Evolutionary conservation across 345 rosid genomes (phyloP).

Genomic region (Camelina laxa): DNA sequence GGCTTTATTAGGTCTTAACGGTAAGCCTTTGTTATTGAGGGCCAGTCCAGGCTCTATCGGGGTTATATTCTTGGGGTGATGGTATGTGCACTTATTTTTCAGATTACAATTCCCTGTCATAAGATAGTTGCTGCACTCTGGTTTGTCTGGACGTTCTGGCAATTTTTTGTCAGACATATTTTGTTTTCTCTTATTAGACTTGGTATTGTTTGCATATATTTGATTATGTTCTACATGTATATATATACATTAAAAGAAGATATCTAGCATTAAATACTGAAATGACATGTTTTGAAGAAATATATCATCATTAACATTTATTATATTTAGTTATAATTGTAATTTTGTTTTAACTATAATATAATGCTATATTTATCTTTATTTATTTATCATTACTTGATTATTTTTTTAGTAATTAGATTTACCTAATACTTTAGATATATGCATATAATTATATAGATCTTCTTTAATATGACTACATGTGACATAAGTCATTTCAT

Average conservation of each 20-base stretch:
- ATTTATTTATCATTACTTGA: background rate
- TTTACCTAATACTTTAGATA: background rate
- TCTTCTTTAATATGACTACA: background rate
- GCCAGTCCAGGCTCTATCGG: constrained; percentile 53
- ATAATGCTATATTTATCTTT: background rate
- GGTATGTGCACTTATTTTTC: constrained; percentile 83
- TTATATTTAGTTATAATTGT: background rate
- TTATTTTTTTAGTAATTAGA: background rate
- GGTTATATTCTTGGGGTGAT: constrained; percentile 74
- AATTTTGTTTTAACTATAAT: background rate
- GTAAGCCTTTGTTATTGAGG: constrained; percentile 89
- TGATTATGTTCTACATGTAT: background rate
- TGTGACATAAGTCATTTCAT: background rate
- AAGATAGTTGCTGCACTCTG: constrained; percentile 74
- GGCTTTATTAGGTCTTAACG: constrained; percentile 85
- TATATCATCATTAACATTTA: background rate
- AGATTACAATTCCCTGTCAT: constrained; percentile 91
- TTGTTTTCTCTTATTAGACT: background rate
- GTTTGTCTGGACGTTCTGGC: constrained; percentile 91
- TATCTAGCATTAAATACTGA: background rate
- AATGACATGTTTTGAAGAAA: background rate
- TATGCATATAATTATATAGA: background rate
- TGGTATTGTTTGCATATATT: background rate
- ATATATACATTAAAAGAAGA: background rate
- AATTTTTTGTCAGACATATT: constrained; percentile 60